Evolutionary conservation across 352 stramenopile species (phyloP), one percentile per base, ranked within the genome.

Genomic region (Globisporangium iwayamae): DNA sequence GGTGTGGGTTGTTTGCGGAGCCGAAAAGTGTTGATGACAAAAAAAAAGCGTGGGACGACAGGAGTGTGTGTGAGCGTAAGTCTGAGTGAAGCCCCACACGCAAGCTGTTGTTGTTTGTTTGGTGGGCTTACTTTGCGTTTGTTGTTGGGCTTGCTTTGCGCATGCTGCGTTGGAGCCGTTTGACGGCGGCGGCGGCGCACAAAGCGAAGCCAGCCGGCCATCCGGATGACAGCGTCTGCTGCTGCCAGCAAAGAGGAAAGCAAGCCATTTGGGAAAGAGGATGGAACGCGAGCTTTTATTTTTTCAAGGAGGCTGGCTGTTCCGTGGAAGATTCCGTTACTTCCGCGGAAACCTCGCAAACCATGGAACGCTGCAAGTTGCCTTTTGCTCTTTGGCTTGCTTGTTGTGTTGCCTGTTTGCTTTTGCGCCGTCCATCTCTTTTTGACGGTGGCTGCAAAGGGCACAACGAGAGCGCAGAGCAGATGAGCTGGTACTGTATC

Each of bases 261-360:
- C 46, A 63, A 63, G 45, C 58, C 45, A 63, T 50, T 63, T 56
- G n/a, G 36, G 14, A 46, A 63, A 8, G 57, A 41, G 20, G 58
- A 63, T 55, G 56, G 32, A 30, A 14, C 16, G 10, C 18, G 28
- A 41, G 28, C 25, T 28, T 28, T 28, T 25, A 34, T 60, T 41
- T 45, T 18, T 7, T 20, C 48, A 28, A 28, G 25, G 1, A 54
- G 32, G 32, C 28, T 36, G 16, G 18, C 39, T 61, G 45, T 66
- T 75, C 62, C 59, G 34, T 75, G 58, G 71, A 78, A 78, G 65
- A 75, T 78, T 78, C 68, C 50, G 71, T 75, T 78, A 56, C 68
- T 60, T 50, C 16, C 25, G 34, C 39, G 48, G 51, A 58, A 66
- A 66, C 20, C 39, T 38, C 38, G 4, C 18, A 63, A 63, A 63